Evolutionary conservation across 2,329 filamentous ascomycete genomes (phyloP).

Genomic region (Ophiostoma fasciatum): DNA sequence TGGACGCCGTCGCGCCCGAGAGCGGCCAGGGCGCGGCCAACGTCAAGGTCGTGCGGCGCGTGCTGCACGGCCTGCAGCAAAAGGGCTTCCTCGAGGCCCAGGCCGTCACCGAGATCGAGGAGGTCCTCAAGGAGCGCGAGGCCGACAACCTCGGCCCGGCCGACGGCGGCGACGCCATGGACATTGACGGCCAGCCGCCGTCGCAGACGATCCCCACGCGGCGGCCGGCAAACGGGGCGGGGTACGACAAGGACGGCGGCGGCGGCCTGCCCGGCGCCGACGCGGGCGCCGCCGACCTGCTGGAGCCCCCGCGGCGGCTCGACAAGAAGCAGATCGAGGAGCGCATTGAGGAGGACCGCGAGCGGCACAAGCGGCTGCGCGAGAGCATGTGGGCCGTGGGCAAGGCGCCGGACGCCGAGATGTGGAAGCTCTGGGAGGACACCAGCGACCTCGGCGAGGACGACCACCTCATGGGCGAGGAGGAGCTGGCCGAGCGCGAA

Average conservation of each 20-base stretch:
- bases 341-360: constrained; percentile 89
- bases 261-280: constrained; percentile 1
- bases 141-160: constrained; percentile 43
- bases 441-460: constrained; percentile 78
- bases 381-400: constrained; percentile 90
- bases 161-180: no score
- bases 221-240: neutral
- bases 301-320: constrained; percentile 24
- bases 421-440: constrained; percentile 73
- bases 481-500: constrained; percentile 47
- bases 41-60: constrained; percentile 76
- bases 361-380: constrained; percentile 79
- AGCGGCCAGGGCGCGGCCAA: constrained; percentile 84
- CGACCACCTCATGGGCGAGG: constrained; percentile 60
- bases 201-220: constrained; percentile 24
- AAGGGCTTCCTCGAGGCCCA: constrained; percentile 62
- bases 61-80: constrained; percentile 51
- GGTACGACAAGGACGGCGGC: neutral
- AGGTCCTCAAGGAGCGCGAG: constrained; percentile 67
- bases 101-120: constrained; percentile 66
- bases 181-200: constrained; percentile 24
- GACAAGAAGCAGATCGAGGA: constrained; percentile 90
- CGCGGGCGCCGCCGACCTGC: constrained; percentile 16
- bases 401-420: constrained; percentile 50
- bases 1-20: constrained; percentile 80